Evolutionary conservation across 75 land plant genomes (phyloP).

Genomic region (Sequoiadendron giganteum): DNA sequence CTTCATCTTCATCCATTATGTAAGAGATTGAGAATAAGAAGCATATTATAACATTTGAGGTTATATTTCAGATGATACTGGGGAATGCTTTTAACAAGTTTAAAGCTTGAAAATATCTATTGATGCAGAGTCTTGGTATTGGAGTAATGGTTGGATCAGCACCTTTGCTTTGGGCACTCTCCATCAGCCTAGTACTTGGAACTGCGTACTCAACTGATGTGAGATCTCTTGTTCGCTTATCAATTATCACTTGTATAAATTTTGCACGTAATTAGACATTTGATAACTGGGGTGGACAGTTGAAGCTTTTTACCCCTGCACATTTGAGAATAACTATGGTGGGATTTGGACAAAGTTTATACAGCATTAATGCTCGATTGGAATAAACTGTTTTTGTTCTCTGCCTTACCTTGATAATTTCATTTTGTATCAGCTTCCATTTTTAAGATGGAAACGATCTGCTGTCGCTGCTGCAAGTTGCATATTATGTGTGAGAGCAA

Average conservation of each 20-base stretch:
- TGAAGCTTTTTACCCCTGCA: neutral
- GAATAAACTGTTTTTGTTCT: neutral
- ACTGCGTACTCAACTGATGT: slow-evolving; percentile 96
- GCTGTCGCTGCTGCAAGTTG: slow-evolving; percentile 93
- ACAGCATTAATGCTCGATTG: neutral
- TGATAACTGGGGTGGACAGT: neutral
- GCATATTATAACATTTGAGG: neutral
- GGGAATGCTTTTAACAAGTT: neutral
- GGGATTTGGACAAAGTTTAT: neutral
- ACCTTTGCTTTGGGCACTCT: slow-evolving; percentile 95
- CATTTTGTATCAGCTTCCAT: slow-evolving; percentile 68
- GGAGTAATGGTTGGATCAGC: slow-evolving; percentile 69
- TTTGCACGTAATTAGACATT: neutral
- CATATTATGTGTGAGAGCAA: slow-evolving; percentile 90
- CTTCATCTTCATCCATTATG: neutral
- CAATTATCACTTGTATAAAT: neutral
- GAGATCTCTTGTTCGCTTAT: slow-evolving; percentile 22
- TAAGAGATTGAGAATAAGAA: neutral
- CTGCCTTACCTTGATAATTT: neutral
- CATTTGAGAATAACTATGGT: neutral
- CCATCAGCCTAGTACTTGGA: slow-evolving; percentile 82
- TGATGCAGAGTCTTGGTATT: slow-evolving; percentile 77
- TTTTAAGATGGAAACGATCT: slow-evolving; percentile 93
- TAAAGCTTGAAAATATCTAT: neutral
- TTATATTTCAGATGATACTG: neutral